Evolutionary conservation across 805 yeast species (phyloP), one percentile per base, ranked within the genome.

Genomic region (Spathaspora sp.): DNA sequence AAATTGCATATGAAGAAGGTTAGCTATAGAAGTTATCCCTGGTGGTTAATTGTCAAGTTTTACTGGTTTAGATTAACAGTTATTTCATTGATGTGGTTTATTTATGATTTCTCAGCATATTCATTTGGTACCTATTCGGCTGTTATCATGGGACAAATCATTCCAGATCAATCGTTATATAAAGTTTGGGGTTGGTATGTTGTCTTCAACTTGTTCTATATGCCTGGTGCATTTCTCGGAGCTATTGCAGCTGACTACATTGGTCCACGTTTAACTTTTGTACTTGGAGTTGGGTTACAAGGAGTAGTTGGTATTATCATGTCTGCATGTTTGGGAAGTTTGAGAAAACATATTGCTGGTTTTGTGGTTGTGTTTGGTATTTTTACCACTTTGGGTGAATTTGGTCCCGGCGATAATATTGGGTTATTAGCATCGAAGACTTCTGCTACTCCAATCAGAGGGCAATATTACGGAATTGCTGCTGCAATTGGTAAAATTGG

Each of bases 401-500:
- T 92, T 68, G 96, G 96, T 28, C 92, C 96, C 14, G 98, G 97
- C 72, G 90, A 90, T 69, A 89, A 88, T 70, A 86, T 88, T 66
- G 97, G 97, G 59, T 71, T 88, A 51, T 76, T 92, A 56, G 96
- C 96, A 20, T 80, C 96, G 42, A 91, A 91, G 70, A 86, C 96
- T 7, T 79, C 85, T 47, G 87, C 97, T 44, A 85, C 97, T 10
- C 85, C 96, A 19, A 79, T 91, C 50, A 85, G 97, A 73, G 97
- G 97, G 53, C 88, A 87, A 61, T 89, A 87, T 70, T 92, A 92
- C 65, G 94, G 94, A 61, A 77, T 90, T 59, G 93, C 96, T 45
- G 97, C 97, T 50, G 97, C 97, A 19, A 60, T 84, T 50, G 97
- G 97, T 63, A 92, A 91, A 68, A 75, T 89, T 53, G 97, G 97